Evolutionary conservation across 2,329 filamentous ascomycete species (phyloP), one percentile per base, ranked within the genome.

Genomic region (Penicillium freii): DNA sequence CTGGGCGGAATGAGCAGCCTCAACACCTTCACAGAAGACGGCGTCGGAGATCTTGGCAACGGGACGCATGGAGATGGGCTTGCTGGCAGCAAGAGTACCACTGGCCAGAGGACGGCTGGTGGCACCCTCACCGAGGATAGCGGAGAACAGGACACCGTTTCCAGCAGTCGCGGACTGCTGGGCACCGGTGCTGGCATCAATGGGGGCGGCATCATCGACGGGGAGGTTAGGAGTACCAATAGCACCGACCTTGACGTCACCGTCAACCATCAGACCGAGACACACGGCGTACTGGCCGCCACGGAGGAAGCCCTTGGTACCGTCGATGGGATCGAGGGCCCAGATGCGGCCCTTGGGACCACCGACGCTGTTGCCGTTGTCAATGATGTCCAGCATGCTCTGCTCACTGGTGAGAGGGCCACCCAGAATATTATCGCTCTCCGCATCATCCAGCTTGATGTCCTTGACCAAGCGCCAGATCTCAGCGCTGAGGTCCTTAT

Each of bases 221-320:
- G 93, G 93, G 33, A 99, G 85, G 78, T 99, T 99, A 27, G 94
- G 94, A 77, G 93, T 97, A 61, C 91, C 95, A 56, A 99, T 84
- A 45, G 96, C 94, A 65, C 94, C 94, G 60, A 97, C 91, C 74
- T 92, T 91, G 68, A 97, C 92, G 67, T 96, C 86, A 52, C 93
- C 94, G 70, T 97, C 92, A 29, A 96, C 90, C 78, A 99, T 88
- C 67, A 99, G 81, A 36, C 85, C 94, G 5, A 99, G 84, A 73
- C 93, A 97, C 53, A 99, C 92, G 54, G 94, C 95, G 73, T 99
- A 99, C 79, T 99, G 94, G 39, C 92, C 95, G 52, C 94, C 94
- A 61, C 95, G 86, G 59, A 99, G 81, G 80, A 99, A 99, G 31
- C 94, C 95, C 79, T 97, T 96, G 53, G 94, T 99, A 64, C 94